Base-by-base conservation (phyloP, 169 alveolate species). In the Theileria sp. region DNA sequence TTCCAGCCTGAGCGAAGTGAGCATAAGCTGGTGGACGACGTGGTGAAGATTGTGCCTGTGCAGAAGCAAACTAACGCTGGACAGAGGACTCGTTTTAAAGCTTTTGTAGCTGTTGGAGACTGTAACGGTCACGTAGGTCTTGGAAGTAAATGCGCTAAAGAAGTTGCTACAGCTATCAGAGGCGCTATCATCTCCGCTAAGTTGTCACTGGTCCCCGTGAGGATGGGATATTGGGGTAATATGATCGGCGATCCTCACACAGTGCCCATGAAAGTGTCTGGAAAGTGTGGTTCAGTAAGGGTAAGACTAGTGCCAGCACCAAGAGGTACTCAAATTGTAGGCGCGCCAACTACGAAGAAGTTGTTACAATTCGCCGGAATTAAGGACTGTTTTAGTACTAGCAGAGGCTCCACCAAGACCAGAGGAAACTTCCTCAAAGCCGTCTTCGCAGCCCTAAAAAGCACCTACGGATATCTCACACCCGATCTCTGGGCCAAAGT, bases 41-140 rank as follows among this genome's bases (percentile, higher is more conserved):
- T 98, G 77, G 98, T 98, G 94, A 96, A 97, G 92, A 97, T 98
- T 87, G 97, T 96, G 95, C 99, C 99, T 67, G 99, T 98, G 79
- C 99, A 98, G 95, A 98, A 98, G 94, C 99, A 98, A 94, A 97
- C 99, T 32, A 94, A 97, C 79, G 99, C 99, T 56, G 99, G 99
- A 66, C 99, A 98, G 94, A 95, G 99, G 87, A 98, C 99, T 76
- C 96, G 99, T 84, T 98, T 98, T 97, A 98, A 98, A 95, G 99
- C 99, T 51, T 97, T 96, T 90, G 99, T 98, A 30, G 99, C 99
- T 32, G 97, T 98, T 74, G 99, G 99, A 60, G 99, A 98, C 88
- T 88, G 80, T 75, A 94, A 96, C 87, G 99, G 99, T 34, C 99
- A 98, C 93, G 92, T 97, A 77, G 99, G 99, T 26, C 93, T 96